Base-by-base conservation (phyloP, 2,329 filamentous ascomycete species). In the Penicillium aurantiogriseum region DNA sequence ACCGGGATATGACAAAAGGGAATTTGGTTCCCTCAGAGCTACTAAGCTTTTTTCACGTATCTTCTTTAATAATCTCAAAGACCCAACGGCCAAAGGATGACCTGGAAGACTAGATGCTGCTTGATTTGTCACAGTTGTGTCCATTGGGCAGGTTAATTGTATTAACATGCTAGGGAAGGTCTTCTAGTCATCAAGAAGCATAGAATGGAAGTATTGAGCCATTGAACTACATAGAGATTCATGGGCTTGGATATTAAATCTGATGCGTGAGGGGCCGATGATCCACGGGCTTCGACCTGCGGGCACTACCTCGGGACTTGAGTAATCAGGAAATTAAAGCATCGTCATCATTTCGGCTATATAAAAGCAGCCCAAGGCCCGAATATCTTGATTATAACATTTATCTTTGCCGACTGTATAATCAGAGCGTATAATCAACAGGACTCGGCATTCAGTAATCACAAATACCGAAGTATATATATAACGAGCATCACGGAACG, bases 271-370 rank as follows among this genome's bases (percentile, higher is more conserved):
- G n/a, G 5, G 29, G 29, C 11, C n/a, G n/a, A 33, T 15, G 31
- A 13, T 33, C 31, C 31, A 33, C 31, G 4, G 29, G 29, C 29
- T 29, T 29, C 29, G 11, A 33, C 13, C 11, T 33, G 31, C 11
- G 31, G 31, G 31, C 13, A 17, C 19, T 40, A 51, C 63, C 62
- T 64, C 61, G 63, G 62, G 33, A 61, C 42, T 49, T 64, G 58
- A 64, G 56, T 65, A 66, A 65, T 66, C 64, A 65, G n/a, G 44
- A 66, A 66, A 66, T 56, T 35, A 1, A 53, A 53, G 7, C 50
- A 52, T 51, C 46, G 0, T 40, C 36, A 19, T 7, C 15, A n/a
- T 15, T 13, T 45, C 38, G 46, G 17, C 39, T 42, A 29, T 29
- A 48, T 31, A 29, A 44, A 21, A 29, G 4, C 4, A 4, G 8